Base-by-base conservation (phyloP, 495 filamentous ascomycete species). In the Polyplosphaeria fusca region DNA sequence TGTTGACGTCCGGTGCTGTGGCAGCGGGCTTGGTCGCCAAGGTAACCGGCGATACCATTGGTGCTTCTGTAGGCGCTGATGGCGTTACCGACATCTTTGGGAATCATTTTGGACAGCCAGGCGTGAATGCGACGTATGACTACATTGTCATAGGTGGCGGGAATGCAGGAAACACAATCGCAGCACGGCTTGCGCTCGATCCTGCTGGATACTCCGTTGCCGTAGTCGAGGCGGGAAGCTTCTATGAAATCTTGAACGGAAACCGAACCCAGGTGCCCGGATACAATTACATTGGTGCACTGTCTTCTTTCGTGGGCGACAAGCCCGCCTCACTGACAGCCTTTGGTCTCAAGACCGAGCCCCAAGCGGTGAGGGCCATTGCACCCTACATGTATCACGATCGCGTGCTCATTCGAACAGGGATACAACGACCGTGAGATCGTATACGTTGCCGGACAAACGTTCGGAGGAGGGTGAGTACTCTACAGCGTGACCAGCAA, bases 401-500 rank as follows among this genome's bases (percentile, higher is more conserved):
- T n/a, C n/a, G n/a, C n/a, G n/a, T n/a, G n/a, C n/a, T n/a, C n/a
- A n/a, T n/a, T n/a, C n/a, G n/a, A n/a, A n/a, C n/a, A n/a, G n/a
- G n/a, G n/a, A n/a, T n/a, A n/a, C n/a, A n/a, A n/a, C n/a, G n/a
- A n/a, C n/a, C n/a, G n/a, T n/a, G n/a, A n/a, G n/a, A 25, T 68
- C 7, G 60, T 64, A 24, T 69, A 69, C 38, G 60, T 58, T 2
- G 58, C 57, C 22, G 68, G 68, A 18, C 65, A 68, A 35, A 45
- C 40, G 7, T 47, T 71, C n/a, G 68, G 67, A 27, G 68, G 68
- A 22, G 43, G 35, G 13, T 51, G 12, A 12, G 47, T 22, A 11
- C n/a, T 37, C 47, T 38, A n/a, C n/a, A n/a, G n/a, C n/a, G n/a
- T n/a, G n/a, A n/a, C n/a, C n/a, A n/a, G n/a, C n/a, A n/a, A n/a